Evolutionary conservation across 73 alveolate genomes (phyloP).

Genomic region (Paramecium bursaria): DNA sequence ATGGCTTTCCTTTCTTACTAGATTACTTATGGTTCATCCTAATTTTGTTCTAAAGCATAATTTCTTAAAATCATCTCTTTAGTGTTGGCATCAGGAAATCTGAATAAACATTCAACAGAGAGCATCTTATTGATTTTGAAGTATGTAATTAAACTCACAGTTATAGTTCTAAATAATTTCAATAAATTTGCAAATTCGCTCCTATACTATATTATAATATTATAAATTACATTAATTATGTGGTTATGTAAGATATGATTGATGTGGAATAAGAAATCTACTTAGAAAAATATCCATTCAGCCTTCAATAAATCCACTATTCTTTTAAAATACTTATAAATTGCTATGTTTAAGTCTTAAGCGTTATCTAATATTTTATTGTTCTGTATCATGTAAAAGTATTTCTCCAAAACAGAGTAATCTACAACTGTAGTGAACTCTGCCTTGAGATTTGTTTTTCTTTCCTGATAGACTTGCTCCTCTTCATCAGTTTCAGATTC

Average conservation of each 20-base stretch:
- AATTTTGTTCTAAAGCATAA: constrained; percentile 66
- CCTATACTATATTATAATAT: neutral
- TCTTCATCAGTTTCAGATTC: constrained; percentile 66
- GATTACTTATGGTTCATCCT: neutral
- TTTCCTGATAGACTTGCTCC: constrained; percentile 60
- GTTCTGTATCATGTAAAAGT: constrained; percentile 50
- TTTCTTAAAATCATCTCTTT: constrained; percentile 76
- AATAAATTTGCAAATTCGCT: constrained; percentile 59
- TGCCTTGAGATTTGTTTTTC: constrained; percentile 54
- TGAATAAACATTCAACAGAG: constrained; percentile 76
- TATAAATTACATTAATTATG: constrained; percentile 24
- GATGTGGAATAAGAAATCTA: constrained; percentile 73
- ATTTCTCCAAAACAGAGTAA: constrained; percentile 42
- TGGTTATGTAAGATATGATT: constrained; percentile 65
- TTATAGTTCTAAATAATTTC: constrained; percentile 65
- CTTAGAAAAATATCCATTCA: constrained; percentile 82
- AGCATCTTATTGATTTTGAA: constrained; percentile 73
- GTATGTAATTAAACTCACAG: constrained; percentile 70
- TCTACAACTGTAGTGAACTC: constrained; percentile 66
- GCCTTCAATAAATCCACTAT: constrained; percentile 75
- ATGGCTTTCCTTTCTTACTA: constrained; percentile 26
- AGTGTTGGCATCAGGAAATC: constrained; percentile 71
- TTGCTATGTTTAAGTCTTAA: constrained; percentile 46
- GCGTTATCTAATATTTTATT: constrained; percentile 55
- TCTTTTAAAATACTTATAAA: constrained; percentile 68